A percentile compares a stretch with the other conserved stretches of the same genome.
These are phyloP conservation scores for Paramecium tetraurelia DNA, from an alignment of 73 alveolate species.

Conservation along the genomic window DNA sequence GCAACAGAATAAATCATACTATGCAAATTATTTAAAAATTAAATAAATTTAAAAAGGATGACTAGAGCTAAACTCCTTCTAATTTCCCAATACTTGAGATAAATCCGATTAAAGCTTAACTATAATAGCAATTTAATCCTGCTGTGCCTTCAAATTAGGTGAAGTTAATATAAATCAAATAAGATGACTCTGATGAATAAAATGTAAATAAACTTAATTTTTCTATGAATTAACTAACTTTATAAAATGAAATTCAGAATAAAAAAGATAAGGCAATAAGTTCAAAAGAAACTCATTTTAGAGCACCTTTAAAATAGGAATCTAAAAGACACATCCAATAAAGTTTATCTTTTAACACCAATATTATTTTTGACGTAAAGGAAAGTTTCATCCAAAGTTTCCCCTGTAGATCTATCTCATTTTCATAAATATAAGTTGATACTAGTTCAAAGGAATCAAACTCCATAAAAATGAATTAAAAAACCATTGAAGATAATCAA, in stretches of 20 bases:
- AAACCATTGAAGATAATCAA: neutral
- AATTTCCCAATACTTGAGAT: neutral
- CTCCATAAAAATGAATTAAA: neutral
- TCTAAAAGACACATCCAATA: neutral
- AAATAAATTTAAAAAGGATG: neutral
- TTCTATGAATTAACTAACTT: neutral
- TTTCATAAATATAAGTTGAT: neutral
- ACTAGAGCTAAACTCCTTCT: neutral
- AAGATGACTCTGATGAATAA: neutral
- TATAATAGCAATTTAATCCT: neutral
- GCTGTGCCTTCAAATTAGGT: neutral
- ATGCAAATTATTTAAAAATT: neutral
- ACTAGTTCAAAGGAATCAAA: neutral
- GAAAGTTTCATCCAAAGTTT: neutral
- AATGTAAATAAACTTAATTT: neutral
- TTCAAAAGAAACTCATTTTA: neutral
- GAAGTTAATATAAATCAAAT: neutral
- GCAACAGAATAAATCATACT: neutral
- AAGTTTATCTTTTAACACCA: neutral
- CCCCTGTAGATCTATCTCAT: neutral
- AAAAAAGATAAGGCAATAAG: neutral
- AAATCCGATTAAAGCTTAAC: neutral
- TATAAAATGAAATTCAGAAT: neutral
- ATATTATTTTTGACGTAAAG: neutral
- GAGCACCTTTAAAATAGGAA: neutral